A percentile compares a stretch with the other conserved stretches of the same genome.
Conservation (phyloP, 2,329 filamentous ascomycete genomes). For the Nemania bipapillata region DNA sequence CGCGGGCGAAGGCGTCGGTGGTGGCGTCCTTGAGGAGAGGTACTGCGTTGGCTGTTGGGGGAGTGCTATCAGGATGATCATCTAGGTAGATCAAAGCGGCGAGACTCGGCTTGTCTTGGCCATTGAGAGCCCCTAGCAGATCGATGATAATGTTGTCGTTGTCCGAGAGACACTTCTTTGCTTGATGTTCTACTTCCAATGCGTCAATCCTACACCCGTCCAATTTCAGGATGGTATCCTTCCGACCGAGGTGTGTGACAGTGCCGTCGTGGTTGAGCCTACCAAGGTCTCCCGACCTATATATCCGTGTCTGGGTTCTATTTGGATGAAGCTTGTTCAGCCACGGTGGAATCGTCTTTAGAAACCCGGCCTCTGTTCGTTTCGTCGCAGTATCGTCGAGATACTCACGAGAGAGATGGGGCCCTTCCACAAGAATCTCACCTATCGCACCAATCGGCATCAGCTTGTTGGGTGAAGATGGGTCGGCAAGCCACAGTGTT, state of each 20-base stretch:
- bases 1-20: conserved; percentile 22
- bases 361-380: conserved; percentile 34
- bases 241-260: conserved; percentile 34
- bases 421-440: conserved; percentile 35
- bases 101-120: conserved; percentile 38
- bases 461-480: conserved; percentile 29
- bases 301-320: conserved; percentile 28
- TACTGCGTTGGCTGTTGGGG: conserved; percentile 12
- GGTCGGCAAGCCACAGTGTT: conserved; percentile 36
- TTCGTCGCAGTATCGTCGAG: conserved; percentile 35
- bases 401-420: conserved; percentile 33
- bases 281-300: conserved; percentile 36
- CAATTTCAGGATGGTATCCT: conserved; percentile 38
- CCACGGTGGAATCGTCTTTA: conserved; percentile 28
- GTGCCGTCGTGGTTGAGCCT: conserved; percentile 34
- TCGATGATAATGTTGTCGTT: conserved; percentile 39
- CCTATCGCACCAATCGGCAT: conserved; percentile 36
- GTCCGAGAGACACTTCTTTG: conserved; percentile 36
- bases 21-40: conserved; percentile 34
- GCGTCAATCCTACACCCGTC: conserved; percentile 40
- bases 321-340: conserved; percentile 30
- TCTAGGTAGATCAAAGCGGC: conserved; percentile 38
- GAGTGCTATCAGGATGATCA: conserved; percentile 30
- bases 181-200: conserved; percentile 39
- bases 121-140: conserved; percentile 33